Base-by-base conservation (phyloP, 2,329 filamentous ascomycete genomes). In the Malbranchea cinnamomea region DNA sequence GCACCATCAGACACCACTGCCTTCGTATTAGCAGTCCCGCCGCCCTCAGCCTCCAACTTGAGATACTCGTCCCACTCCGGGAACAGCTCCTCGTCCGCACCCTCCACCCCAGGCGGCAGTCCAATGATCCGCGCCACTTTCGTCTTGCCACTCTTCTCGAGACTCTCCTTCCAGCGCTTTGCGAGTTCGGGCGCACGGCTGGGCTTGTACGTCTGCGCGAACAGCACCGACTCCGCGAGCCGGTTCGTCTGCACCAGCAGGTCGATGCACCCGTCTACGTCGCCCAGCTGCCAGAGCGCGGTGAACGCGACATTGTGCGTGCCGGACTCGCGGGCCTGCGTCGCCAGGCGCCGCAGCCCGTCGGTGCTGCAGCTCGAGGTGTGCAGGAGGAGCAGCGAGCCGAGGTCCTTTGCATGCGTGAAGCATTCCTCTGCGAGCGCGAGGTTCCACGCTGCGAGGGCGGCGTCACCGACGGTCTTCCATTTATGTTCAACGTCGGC, bases 31-130 rank as follows among this genome's bases (percentile, higher is more conserved):
- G 54, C 50, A 12, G 49, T 46, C 36, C 52, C 49, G 3, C 63
- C 65, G 3, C 79, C 78, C 44, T 84, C 75, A 35, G 67, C 70
- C 61, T 95, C 89, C 38, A 93, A 52, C 47, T 69, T 67, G 43
- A 95, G 51, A 63, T 82, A 94, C 54, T 89, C 78, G 4, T 93
- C 80, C 89, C 89, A 98, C 47, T 94, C 83, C 0, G 87, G 87
- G 60, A 98, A 98, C 43, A 98, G 67, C 2, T 92, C 85, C 23
- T 78, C 78, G 37, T 73, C 68, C 20, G 45, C 37, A 36, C 67
- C 65, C 2, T 57, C 58, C 36, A 84, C 81, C 43, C 80, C 76
- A 0, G 73, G 79, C 0, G 89, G 89, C 0, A 82, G 68, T 37
- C 80, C 87, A 31, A 98, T 69, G 29, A 84, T 65, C 58, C 87